Percentiles rank a stretch among this genome's conserved stretches.
Conservation (phyloP, 225 moss, liverwort and hornwort species). For the Pseudisothecium myosuroides region DNA sequence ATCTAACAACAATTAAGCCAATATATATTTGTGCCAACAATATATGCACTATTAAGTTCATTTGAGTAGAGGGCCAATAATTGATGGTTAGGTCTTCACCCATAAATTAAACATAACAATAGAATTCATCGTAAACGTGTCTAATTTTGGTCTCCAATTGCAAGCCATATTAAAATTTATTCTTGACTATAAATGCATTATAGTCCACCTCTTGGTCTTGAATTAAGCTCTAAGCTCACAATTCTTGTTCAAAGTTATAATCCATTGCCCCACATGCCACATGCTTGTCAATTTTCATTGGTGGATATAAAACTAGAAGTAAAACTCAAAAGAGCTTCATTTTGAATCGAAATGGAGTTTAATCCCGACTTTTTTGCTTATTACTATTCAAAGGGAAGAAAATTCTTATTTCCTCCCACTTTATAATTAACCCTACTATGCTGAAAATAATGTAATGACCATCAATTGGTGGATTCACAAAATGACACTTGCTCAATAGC, state of each 20-base stretch:
- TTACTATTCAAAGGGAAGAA: not conserved
- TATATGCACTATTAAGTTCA: not conserved
- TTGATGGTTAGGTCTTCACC: accelerated
- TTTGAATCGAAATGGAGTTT: not conserved
- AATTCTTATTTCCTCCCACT: not conserved
- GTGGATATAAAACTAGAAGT: not conserved
- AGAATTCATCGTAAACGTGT: not conserved
- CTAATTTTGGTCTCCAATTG: not conserved
- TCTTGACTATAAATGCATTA: not conserved
- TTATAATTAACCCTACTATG: not conserved
- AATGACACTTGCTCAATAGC: not conserved
- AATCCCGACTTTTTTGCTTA: not conserved
- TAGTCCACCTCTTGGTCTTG: not conserved
- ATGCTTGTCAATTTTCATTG: not conserved
- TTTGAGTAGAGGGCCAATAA: not conserved
- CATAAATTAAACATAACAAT: not conserved
- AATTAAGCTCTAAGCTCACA: not conserved
- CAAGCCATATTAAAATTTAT: not conserved
- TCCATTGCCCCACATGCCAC: not conserved
- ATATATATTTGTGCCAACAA: not conserved
- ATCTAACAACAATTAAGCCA: not conserved
- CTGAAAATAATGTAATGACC: not conserved
- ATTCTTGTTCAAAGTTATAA: not conserved
- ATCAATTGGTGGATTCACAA: not conserved
- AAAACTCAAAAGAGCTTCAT: not conserved